Evolutionary conservation across 805 yeast genomes (phyloP), one percentile per base, ranked within the genome.

Genomic region (Deakozyma indianensis): DNA sequence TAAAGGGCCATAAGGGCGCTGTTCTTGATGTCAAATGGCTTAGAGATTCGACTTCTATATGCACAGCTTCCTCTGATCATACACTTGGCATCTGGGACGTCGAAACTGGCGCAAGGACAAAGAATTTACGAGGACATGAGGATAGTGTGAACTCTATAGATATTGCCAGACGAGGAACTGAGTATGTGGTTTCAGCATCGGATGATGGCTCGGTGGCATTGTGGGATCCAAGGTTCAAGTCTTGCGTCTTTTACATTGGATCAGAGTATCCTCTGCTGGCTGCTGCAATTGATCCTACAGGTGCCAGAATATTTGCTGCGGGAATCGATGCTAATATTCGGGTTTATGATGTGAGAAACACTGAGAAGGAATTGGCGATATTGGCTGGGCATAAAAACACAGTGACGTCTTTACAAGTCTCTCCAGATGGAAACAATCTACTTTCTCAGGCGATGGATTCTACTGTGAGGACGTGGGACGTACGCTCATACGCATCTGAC

Each of bases 301-400:
- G 73, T 1, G 58, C 62, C 15, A 59, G 64, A 14, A 53, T 80
- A 3, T 83, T 67, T 51, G 67, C 75, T 3, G 65, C 80, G 0
- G 94, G 94, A 0, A 72, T 84, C 2, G 90, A 84, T 50, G 80
- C 85, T 1, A 63, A 67, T 0, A 68, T 84, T 0, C 56, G 63
- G 38, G 79, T 77, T 2, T 79, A 72, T 63, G 94, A 84, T 54
- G 43, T 74, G 4, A 60, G 85, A 45, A 58, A 65, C 2, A 46
- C 64, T 3, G 61, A 62, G 1, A 47, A 52, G 3, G 68, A 73
- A 0, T 40, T 71, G 5, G 78, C 80, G 75, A 60, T 56, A 45
- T 61, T 73, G 53, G 59, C 63, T 43, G 52, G 66, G 46, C 74
- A 76, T 45, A 55, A 75, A 42, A 60, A 75, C 3, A 48, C 56